phyloP scores from a whole-genome alignment of 2,329 filamentous ascomycete species.

The Ophiobolus disseminans region DNA sequence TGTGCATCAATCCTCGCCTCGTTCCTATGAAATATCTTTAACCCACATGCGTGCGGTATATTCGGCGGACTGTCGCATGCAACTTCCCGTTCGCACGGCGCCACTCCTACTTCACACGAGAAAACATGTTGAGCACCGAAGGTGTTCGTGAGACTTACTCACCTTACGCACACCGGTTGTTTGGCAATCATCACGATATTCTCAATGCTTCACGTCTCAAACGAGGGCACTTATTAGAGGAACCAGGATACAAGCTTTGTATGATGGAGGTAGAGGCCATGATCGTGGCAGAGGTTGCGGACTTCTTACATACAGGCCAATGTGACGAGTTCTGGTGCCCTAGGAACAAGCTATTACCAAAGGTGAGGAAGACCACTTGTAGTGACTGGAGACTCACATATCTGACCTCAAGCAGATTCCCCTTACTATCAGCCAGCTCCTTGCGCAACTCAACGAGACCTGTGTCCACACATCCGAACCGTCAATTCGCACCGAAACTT shows the following conservation, averaged over 20 bases:
- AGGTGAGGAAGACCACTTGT: conserved; percentile 4
- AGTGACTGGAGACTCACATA: background rate
- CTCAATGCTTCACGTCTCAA: background rate
- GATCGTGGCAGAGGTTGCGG: conserved; percentile 24
- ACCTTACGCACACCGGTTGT: background rate
- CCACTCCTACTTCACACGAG: background rate
- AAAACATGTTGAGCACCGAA: background rate
- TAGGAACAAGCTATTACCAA: conserved; percentile 6
- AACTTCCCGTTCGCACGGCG: too few species aligned
- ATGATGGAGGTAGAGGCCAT: conserved; percentile 13
- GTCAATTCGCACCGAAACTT: conserved; percentile 2
- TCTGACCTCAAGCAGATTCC: conserved; percentile 13
- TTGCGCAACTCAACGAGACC: conserved; percentile 5
- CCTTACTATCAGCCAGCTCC: conserved; percentile 7
- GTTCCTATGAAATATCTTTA: too few species aligned
- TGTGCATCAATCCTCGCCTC: too few species aligned
- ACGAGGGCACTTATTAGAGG: background rate
- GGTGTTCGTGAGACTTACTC: background rate
- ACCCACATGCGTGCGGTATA: too few species aligned
- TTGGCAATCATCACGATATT: background rate
- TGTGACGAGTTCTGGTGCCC: conserved; percentile 21
- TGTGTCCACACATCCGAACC: background rate
- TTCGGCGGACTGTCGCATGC: too few species aligned
- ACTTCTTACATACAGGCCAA: conserved; percentile 24
- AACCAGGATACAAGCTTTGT: too few species aligned